Evolutionary conservation across 345 rosid genomes (phyloP), one percentile per base, ranked within the genome.

Genomic region (Heritiera littoralis): DNA sequence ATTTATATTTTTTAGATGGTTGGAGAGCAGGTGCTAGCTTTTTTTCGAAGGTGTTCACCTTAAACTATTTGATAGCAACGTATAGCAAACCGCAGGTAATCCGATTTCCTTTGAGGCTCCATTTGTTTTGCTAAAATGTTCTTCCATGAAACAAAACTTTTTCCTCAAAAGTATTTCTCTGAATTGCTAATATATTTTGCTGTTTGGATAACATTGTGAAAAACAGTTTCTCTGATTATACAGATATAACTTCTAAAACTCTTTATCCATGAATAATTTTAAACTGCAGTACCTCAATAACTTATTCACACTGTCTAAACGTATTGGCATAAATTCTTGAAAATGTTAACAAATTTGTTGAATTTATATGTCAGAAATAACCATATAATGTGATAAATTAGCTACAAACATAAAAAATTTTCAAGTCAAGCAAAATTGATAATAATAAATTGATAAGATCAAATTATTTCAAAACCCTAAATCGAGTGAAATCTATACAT

Each of bases 81-180:
- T 94, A 85, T 78, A 79, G 85, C 74, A 94, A 89, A 84, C 85
- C 90, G 49, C 94, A 92, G 95, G 98, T 92, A 56, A 77, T 38
- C 28, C 45, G 30, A 13, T 70, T 51, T 54, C 18, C 55, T 30
- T 58, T 65, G 14, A 70, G 23, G 61, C 23, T 2, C 43, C 46
- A 7, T 51, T 17, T 32, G 56, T 72, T 51, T 72, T 15, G 0
- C 28, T 0, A 52, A 70, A 52, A 15, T 72, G 61, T 51, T 38
- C 30, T 67, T 66, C 28, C 70, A 38, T 2, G 38, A 69, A 12
- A 23, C 23, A 41, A 6, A 15, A 2, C 5, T 45, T 15, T 66
- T 66, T 14, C 13, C 46, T 66, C 12, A 3, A 66, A 48, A 40
- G 13, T 40, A 40, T 40, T 66, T 17, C 20, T 15, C 28, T 66